Evolutionary conservation across 331 rosid genomes (phyloP), one percentile per base, ranked within the genome.

Genomic region (Quercus lobata): DNA sequence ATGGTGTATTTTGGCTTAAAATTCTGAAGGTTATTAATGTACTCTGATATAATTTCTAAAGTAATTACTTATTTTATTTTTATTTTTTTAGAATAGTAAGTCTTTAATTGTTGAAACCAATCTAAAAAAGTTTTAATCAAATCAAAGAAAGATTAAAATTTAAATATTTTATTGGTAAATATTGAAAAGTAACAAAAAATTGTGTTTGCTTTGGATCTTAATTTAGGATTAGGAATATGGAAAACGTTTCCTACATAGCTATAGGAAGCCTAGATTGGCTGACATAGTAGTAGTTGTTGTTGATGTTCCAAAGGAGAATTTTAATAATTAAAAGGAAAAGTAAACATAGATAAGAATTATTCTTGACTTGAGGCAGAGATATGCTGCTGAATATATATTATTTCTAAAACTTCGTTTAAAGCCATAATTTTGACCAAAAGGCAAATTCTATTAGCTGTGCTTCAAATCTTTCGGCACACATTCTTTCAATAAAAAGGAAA

Each of bases 301-400:
- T 58, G 17, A 61, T 30, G 71, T 32, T 70, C 22, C 37, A 7
- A 24, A 14, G 21, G 10, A 22, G 21, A 71, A 24, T 22, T 24
- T 41, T 41, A 41, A 41, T 4, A 16, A 71, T 11, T 15, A 71
- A 49, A 71, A 22, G 21, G 24, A 6, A 21, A 37, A 68, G 72
- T 34, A 57, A 74, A n/a, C 4, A 18, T 32, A 1, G 9, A 19
- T 19, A 5, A 35, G 69, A 12, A 15, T 74, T 56, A 74, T 74
- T 74, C 77, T 34, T 74, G 52, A 19, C 77, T 74, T 74, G 77
- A 32, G 21, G 65, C 32, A 29, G 34, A 32, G 77, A 46, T 57
- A 53, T 53, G 62, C 76, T 17, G 72, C 53, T 18, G 11, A 17
- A 27, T 63, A 29, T 2, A 30, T 65, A n/a, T 69, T 69, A 10